These are phyloP conservation scores for Diplodia intermedia DNA, from an alignment of 2,329 filamentous ascomycete genomes.

Conservation along the genomic window DNA sequence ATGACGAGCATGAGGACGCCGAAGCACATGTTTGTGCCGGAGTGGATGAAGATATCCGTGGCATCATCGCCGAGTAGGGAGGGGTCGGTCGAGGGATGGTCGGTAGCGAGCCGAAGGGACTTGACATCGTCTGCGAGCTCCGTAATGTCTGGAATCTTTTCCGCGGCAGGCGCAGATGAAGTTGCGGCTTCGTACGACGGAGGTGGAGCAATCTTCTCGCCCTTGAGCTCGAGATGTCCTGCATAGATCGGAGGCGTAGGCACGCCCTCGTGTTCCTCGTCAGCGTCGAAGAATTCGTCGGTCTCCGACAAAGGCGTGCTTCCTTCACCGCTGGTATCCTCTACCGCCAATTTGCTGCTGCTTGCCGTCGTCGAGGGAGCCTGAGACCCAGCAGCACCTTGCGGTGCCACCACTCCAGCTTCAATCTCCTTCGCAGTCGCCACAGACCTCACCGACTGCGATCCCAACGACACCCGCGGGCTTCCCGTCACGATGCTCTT, in stretches of 20 bases:
- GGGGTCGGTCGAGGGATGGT: slow-evolving; percentile 17
- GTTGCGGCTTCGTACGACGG: slow-evolving; percentile 35
- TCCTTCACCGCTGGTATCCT: slow-evolving; percentile 18
- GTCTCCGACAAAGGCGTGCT: slow-evolving; percentile 35
- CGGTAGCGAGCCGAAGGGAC: slow-evolving; percentile 4
- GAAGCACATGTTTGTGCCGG: slow-evolving; percentile 87
- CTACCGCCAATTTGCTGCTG: slow-evolving; percentile 33
- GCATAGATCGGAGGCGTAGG: slow-evolving; percentile 57
- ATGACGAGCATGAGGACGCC: slow-evolving; percentile 84
- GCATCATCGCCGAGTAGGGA: slow-evolving; percentile 69
- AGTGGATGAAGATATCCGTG: slow-evolving; percentile 87
- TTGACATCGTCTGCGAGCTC: background rate
- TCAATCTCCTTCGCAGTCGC: background rate
- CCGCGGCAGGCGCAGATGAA: slow-evolving; percentile 33
- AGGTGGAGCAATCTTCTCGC: background rate
- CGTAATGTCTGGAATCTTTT: background rate
- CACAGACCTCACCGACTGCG: slow-evolving; percentile 2
- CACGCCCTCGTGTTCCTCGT: slow-evolving; percentile 55
- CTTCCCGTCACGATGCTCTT: slow-evolving; percentile 41
- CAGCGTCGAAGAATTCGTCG: slow-evolving; percentile 61
- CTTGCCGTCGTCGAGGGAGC: background rate
- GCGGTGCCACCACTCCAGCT: background rate
- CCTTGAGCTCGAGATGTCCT: slow-evolving; percentile 49
- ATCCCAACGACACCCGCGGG: slow-evolving; percentile 12
- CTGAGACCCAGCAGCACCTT: background rate